These are phyloP conservation scores for Penicillium malachiteum DNA, from an alignment of 495 filamentous ascomycete species.

Conservation along the genomic window DNA sequence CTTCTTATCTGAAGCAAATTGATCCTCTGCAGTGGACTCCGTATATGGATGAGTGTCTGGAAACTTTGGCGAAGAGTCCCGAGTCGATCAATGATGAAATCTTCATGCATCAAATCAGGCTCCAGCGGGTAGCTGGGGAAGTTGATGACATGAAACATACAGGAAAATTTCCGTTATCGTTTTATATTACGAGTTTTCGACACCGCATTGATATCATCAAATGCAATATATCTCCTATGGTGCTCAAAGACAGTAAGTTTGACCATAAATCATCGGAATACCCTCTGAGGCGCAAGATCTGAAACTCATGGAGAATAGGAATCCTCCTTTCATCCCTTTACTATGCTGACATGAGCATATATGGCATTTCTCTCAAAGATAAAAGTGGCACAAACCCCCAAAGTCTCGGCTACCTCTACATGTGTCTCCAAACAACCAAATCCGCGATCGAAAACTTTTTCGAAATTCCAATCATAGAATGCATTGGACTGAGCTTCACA, in stretches of 20 bases:
- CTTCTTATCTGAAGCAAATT: background rate
- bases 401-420: background rate
- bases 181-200: background rate
- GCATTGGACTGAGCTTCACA: background rate
- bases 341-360: background rate
- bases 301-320: background rate
- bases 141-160: background rate
- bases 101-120: background rate
- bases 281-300: too few relatives aligned
- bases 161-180: background rate
- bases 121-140: slow-evolving; percentile 1
- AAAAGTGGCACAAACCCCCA: background rate
- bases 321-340: background rate
- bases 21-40: slow-evolving; percentile 4
- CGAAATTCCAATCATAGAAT: background rate
- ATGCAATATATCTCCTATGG: background rate
- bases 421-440: background rate
- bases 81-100: background rate
- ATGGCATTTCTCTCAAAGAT: background rate
- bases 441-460: background rate
- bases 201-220: background rate
- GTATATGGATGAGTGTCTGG: slow-evolving; percentile 4
- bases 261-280: background rate
- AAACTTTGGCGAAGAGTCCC: background rate
- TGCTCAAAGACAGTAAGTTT: slow-evolving; percentile 1